phyloP scores from a whole-genome alignment of 176 grass and related monocot species.

The Oryza nivara region DNA sequence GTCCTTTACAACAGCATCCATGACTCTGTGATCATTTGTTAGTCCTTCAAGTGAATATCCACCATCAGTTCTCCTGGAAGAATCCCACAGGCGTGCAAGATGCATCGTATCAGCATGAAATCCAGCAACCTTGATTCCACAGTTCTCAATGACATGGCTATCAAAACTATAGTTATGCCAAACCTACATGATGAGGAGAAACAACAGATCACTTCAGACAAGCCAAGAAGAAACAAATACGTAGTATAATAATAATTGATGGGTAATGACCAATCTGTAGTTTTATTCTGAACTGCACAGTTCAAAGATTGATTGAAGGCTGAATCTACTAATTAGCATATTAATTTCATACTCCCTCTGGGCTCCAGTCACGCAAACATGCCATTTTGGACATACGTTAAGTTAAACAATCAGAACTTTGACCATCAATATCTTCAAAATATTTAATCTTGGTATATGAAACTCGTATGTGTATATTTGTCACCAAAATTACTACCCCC shows the following conservation, averaged over 20 bases:
- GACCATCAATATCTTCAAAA: too few species aligned
- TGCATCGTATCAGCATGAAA: conserved; percentile 99
- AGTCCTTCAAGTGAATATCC: conserved; percentile 98
- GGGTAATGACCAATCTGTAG: conserved; percentile 12
- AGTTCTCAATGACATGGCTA: conserved; percentile 84
- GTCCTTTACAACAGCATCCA: conserved; percentile 45
- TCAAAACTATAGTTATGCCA: conserved; percentile 99
- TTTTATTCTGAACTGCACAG: neutral
- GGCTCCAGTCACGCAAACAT: too few species aligned
- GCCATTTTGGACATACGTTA: too few species aligned
- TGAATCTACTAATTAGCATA: neutral
- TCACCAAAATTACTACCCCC: too few species aligned
- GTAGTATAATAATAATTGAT: conserved; percentile 9
- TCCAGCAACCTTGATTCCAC: conserved; percentile 74
- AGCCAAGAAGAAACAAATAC: conserved; percentile 35
- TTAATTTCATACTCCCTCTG: neutral
- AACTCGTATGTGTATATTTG: too few species aligned
- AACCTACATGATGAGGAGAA: conserved; percentile 63
- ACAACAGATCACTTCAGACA: conserved; percentile 22
- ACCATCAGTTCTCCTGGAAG: conserved; percentile 74
- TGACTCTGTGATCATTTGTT: conserved; percentile 70
- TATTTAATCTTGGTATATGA: too few species aligned
- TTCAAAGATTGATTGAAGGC: conserved; percentile 11
- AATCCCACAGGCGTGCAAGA: conserved; percentile 91
- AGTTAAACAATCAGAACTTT: too few species aligned